These are phyloP conservation scores for Geotrichum macrosporum DNA, from an alignment of 1,139 yeast species.

Conservation along the genomic window DNA sequence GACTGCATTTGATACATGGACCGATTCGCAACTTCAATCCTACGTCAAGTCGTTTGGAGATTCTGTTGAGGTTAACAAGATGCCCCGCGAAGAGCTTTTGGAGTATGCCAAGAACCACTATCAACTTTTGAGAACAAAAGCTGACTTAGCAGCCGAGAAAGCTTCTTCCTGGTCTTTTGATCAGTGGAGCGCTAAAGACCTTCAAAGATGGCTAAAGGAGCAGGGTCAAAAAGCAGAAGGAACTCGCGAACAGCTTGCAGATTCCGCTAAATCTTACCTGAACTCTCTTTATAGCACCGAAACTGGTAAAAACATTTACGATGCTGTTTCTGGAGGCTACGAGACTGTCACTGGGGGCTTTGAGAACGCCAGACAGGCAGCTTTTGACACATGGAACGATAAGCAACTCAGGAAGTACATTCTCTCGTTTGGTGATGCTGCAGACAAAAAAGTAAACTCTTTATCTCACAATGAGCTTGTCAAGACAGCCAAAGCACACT, in stretches of 20 bases:
- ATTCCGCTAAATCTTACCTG: constrained; percentile 2
- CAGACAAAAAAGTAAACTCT: background rate
- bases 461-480: background rate
- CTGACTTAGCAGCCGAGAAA: background rate
- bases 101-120: too few species aligned
- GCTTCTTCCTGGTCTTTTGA: constrained; percentile 40
- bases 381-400: constrained; percentile 50
- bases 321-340: constrained; percentile 29
- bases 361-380: constrained; percentile 36
- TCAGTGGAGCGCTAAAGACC: constrained; percentile 38
- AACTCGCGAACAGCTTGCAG: constrained; percentile 8
- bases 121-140: constrained; percentile 28
- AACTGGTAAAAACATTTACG: background rate
- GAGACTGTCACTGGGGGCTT: too few species aligned
- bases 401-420: constrained; percentile 51
- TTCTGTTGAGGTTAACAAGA: too few species aligned
- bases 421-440: background rate
- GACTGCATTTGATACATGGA: too few species aligned
- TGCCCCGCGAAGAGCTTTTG: too few species aligned
- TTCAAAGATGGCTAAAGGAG: constrained; percentile 10
- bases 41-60: too few species aligned
- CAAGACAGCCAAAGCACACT: background rate
- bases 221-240: constrained; percentile 13
- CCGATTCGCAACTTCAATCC: too few species aligned
- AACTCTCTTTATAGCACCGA: background rate